Evolutionary conservation across 2,329 filamentous ascomycete species (phyloP).

Genomic region (Pseudogymnoascus sp.): DNA sequence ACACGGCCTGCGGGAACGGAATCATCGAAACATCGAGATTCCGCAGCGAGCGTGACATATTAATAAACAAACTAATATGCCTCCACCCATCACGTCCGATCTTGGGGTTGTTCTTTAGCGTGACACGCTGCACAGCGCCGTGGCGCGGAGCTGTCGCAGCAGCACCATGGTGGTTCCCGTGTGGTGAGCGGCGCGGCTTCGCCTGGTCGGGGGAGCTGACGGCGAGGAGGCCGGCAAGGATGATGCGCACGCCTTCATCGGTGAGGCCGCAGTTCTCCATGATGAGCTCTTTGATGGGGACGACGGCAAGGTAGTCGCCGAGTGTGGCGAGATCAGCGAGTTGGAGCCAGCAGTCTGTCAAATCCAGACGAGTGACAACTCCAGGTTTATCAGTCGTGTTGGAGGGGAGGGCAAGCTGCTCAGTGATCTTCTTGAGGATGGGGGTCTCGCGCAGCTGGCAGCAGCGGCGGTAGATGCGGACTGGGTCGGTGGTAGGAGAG

Average conservation of each 20-base stretch:
- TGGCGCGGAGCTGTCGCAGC: constrained; percentile 18
- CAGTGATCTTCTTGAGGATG: constrained; percentile 82
- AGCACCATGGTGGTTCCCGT: neutral
- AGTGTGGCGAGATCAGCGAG: constrained; percentile 77
- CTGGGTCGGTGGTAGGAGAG: constrained; percentile 78
- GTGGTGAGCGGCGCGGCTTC: constrained; percentile 32
- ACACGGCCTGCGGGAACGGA: constrained; percentile 52
- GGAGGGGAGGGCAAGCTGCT: constrained; percentile 69
- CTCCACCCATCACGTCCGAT: constrained; percentile 85
- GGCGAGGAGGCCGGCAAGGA: constrained; percentile 77
- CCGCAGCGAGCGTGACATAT: constrained; percentile 81
- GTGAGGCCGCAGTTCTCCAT: constrained; percentile 80
- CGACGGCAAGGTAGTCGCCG: constrained; percentile 87
- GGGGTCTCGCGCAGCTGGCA: constrained; percentile 90
- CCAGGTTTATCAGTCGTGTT: constrained; percentile 58
- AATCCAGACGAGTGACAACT: constrained; percentile 72
- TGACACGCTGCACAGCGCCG: constrained; percentile 73
- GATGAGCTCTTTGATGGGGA: constrained; percentile 78
- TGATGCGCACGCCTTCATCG: constrained; percentile 78
- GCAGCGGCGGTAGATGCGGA: constrained; percentile 86
- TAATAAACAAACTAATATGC: constrained; percentile 79
- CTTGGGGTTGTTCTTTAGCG: constrained; percentile 80
- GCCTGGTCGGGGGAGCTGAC: constrained; percentile 59
- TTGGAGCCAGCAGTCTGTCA: constrained; percentile 78
- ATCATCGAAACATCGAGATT: constrained; percentile 81